Evolutionary conservation across 192 early-diverging fungal species (phyloP).

Genomic region (Gamsiella multidivaricata): DNA sequence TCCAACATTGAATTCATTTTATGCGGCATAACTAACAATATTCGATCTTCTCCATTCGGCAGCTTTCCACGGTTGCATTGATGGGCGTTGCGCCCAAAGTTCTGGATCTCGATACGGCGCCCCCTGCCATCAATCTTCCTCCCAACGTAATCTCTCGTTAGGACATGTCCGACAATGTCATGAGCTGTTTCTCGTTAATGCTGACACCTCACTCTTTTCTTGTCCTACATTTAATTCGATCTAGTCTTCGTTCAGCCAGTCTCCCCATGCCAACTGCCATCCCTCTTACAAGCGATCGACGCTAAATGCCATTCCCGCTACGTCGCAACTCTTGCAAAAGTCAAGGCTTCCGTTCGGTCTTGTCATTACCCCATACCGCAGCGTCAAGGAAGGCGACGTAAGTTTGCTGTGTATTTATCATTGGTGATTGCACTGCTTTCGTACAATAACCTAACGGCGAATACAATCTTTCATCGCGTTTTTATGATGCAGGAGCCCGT

Average conservation of each 20-base stretch:
- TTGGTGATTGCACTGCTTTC: too few species aligned
- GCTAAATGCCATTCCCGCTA: slow-evolving; percentile 90
- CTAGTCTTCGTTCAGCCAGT: slow-evolving; percentile 63
- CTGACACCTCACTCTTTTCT: not conserved
- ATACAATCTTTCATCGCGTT: not conserved
- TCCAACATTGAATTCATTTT: too few species aligned
- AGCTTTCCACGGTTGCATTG: slow-evolving; percentile 54
- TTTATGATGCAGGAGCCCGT: slow-evolving; percentile 65
- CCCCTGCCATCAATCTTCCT: slow-evolving; percentile 62
- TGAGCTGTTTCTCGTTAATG: not conserved
- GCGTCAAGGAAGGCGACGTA: slow-evolving; percentile 73
- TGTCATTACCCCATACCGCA: slow-evolving; percentile 88
- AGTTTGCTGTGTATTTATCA: not conserved
- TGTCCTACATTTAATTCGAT: not conserved
- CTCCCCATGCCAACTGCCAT: slow-evolving; percentile 71
- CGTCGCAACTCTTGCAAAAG: slow-evolving; percentile 82
- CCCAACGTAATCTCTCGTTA: slow-evolving; percentile 35
- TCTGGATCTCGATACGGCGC: slow-evolving; percentile 52
- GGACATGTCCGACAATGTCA: too few species aligned
- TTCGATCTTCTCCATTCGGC: not conserved
- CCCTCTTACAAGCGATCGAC: slow-evolving; percentile 90
- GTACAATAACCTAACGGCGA: not conserved
- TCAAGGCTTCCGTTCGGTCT: slow-evolving; percentile 91
- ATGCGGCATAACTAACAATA: too few species aligned
- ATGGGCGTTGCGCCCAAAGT: slow-evolving; percentile 64